These are phyloP conservation scores for Beauveria sp. DNA, from an alignment of 2,329 filamentous ascomycete species.

Conservation along the genomic window DNA sequence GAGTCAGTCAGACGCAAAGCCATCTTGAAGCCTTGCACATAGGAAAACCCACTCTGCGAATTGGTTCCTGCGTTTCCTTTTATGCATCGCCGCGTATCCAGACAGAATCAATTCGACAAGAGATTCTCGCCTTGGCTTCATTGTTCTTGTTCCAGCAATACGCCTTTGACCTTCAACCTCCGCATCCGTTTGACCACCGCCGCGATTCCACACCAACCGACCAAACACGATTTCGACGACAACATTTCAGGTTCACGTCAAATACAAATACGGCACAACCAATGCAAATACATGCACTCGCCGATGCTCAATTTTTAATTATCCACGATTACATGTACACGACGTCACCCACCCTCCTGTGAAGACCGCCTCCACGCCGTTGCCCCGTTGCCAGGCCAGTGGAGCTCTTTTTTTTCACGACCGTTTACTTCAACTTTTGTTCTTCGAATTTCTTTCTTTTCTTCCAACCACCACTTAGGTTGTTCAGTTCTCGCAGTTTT, in stretches of 20 bases:
- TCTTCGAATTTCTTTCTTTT: background rate
- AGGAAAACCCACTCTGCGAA: background rate
- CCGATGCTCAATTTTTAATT: background rate
- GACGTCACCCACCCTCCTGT: slow-evolving; percentile 18
- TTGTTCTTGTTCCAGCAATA: background rate
- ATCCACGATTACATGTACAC: background rate
- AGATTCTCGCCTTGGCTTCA: background rate
- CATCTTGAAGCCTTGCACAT: background rate
- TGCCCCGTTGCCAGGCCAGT: slow-evolving; percentile 12
- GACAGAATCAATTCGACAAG: background rate
- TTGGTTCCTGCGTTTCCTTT: background rate
- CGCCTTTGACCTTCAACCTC: background rate
- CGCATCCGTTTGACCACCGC: background rate
- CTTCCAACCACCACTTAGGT: slow-evolving; percentile 12
- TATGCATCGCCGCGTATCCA: background rate
- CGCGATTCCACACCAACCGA: background rate
- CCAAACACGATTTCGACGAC: background rate
- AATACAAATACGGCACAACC: background rate
- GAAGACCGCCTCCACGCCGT: slow-evolving; percentile 15
- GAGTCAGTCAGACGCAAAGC: slow-evolving; percentile 9
- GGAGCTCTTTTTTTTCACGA: slow-evolving; percentile 12
- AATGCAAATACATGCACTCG: background rate
- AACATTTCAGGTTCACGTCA: background rate
- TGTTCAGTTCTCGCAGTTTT: slow-evolving; percentile 11
- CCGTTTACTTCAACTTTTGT: slow-evolving; percentile 6